Conservation (phyloP, 179 eudicot genomes). For the Carnegiea gigantea region DNA sequence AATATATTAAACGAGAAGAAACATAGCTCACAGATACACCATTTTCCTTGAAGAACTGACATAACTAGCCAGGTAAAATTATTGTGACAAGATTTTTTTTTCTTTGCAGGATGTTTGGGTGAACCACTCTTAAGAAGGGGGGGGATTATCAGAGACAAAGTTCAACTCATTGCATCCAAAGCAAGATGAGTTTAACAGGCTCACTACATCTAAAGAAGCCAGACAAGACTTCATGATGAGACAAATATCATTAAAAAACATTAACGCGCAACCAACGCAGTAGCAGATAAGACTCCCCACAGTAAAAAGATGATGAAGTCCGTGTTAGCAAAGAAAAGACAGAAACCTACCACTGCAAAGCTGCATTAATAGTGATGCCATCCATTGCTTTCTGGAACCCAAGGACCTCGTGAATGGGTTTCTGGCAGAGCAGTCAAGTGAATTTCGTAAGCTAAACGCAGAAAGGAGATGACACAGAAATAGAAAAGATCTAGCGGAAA, state of each 20-base stretch:
- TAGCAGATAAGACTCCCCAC: neutral
- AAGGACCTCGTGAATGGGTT: slow-evolving; percentile 82
- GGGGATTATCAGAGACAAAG: neutral
- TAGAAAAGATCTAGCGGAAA: neutral
- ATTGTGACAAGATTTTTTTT: neutral
- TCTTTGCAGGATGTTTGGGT: neutral
- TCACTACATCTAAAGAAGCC: neutral
- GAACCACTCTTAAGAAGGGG: neutral
- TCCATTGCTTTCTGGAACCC: slow-evolving; percentile 72
- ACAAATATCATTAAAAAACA: neutral
- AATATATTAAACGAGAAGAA: neutral
- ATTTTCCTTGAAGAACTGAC: neutral
- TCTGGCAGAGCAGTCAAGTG: slow-evolving; percentile 46
- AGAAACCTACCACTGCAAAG: slow-evolving; percentile 78
- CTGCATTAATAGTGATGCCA: slow-evolving; percentile 74
- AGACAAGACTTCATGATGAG: neutral
- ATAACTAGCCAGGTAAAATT: neutral
- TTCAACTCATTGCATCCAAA: neutral
- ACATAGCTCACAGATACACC: neutral
- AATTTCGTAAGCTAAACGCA: slow-evolving; percentile 11
- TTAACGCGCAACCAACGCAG: neutral
- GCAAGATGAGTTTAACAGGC: neutral
- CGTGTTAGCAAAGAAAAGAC: neutral
- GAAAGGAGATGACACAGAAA: neutral
- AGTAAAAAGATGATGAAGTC: neutral